Conservation (phyloP, 1,139 yeast species). For the Yamadazyma membranifaciens region DNA sequence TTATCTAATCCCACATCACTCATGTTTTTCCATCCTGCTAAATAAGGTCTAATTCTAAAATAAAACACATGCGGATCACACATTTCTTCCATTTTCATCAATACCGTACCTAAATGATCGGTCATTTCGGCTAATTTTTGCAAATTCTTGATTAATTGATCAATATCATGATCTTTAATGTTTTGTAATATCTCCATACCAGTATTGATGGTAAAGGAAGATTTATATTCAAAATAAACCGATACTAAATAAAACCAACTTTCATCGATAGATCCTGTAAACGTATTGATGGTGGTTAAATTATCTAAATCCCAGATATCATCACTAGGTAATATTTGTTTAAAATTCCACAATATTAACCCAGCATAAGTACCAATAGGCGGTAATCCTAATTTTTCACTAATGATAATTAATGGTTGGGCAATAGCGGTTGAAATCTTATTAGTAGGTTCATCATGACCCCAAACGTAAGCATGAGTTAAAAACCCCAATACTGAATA, state of each 20-base stretch:
- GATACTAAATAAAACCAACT: constrained; percentile 92
- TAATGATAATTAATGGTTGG: constrained; percentile 60
- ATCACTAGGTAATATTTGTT: constrained; percentile 53
- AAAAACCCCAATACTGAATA: constrained; percentile 75
- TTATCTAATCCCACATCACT: constrained; percentile 76
- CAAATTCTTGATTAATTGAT: constrained; percentile 42
- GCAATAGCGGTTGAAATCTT: constrained; percentile 68
- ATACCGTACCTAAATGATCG: constrained; percentile 69
- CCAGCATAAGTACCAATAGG: constrained; percentile 89
- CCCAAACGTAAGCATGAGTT: constrained; percentile 91
- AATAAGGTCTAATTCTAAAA: constrained; percentile 78
- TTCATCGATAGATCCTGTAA: constrained; percentile 89
- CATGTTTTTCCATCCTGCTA: constrained; percentile 97
- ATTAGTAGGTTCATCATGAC: constrained; percentile 64
- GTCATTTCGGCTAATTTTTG: constrained; percentile 73
- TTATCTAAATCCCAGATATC: constrained; percentile 57
- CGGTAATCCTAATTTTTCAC: constrained; percentile 67
- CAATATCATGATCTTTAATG: constrained; percentile 30
- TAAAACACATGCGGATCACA: constrained; percentile 93
- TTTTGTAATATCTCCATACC: constrained; percentile 43
- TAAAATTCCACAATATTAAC: constrained; percentile 84
- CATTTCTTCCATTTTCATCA: constrained; percentile 88
- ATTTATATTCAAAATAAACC: constrained; percentile 80
- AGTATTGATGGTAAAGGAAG: constrained; percentile 67
- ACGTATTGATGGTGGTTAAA: constrained; percentile 77